Conservation (phyloP, 2,329 filamentous ascomycete genomes). For the Colletotrichum cereale region DNA sequence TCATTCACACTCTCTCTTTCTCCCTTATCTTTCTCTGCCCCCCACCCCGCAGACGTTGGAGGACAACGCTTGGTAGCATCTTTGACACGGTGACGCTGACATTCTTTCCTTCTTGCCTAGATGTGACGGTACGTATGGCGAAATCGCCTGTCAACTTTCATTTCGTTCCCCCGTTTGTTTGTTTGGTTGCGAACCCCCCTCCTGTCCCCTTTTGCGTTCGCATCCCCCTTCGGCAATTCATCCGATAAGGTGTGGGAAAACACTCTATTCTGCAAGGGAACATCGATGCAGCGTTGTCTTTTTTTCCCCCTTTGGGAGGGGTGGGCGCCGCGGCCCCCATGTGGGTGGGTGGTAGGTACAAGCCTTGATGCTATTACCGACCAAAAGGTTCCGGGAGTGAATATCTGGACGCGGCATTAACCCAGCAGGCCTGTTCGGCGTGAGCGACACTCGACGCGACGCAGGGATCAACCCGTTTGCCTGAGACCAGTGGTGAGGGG, state of each 20-base stretch:
- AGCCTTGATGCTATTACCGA: slow-evolving; percentile 46
- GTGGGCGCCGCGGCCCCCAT: slow-evolving; percentile 42
- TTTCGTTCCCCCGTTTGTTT: slow-evolving; percentile 31
- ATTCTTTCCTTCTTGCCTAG: slow-evolving; percentile 50
- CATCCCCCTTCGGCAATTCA: not conserved
- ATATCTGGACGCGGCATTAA: slow-evolving; percentile 46
- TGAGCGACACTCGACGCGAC: slow-evolving; percentile 44
- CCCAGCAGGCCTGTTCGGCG: slow-evolving; percentile 42
- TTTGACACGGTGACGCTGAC: slow-evolving; percentile 34
- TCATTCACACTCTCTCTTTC: not conserved
- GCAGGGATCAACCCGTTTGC: slow-evolving; percentile 41
- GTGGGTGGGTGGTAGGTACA: slow-evolving; percentile 42
- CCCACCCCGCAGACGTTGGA: not conserved
- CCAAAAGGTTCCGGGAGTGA: slow-evolving; percentile 44
- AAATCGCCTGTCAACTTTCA: slow-evolving; percentile 14
- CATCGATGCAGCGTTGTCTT: slow-evolving; percentile 35
- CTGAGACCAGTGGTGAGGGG: slow-evolving; percentile 44
- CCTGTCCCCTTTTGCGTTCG: not conserved
- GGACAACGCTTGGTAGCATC: slow-evolving; percentile 5
- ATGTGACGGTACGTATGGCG: slow-evolving; percentile 72
- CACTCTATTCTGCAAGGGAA: slow-evolving; percentile 35
- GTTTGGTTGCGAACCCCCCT: slow-evolving; percentile 18
- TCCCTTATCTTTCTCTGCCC: too few species aligned
- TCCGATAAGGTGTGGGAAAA: not conserved
- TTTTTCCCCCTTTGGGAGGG: too few species aligned